Evolutionary conservation across 2,329 filamentous ascomycete genomes (phyloP).

Genomic region (Neocucurbitaria cava): DNA sequence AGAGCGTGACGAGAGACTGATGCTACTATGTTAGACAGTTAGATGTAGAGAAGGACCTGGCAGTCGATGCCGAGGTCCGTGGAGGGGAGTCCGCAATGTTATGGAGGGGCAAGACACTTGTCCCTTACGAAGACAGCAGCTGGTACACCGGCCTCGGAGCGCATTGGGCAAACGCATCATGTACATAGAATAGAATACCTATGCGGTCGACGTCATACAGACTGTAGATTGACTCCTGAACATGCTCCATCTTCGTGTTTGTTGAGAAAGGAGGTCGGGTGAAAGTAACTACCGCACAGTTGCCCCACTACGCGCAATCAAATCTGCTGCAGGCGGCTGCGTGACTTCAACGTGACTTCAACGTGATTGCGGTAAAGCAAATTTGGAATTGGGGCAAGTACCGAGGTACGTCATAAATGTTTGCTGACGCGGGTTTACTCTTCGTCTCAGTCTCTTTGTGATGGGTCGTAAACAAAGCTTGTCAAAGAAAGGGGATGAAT

Average conservation of each 20-base stretch:
- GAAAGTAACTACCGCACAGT: neutral
- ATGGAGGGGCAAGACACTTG: neutral
- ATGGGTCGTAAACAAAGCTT: neutral
- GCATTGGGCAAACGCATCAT: neutral
- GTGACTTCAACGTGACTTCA: neutral
- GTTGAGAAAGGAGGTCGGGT: neutral
- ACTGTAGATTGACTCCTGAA: neutral
- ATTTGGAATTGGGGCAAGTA: too few species aligned
- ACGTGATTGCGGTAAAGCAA: neutral
- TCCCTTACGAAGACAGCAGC: neutral
- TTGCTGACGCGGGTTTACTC: neutral
- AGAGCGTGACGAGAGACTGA: too few species aligned
- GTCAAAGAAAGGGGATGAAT: neutral
- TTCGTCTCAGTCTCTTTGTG: neutral
- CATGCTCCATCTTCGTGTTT: neutral
- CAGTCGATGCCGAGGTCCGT: neutral
- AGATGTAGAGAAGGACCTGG: neutral
- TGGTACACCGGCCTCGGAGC: neutral
- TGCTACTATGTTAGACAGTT: neutral
- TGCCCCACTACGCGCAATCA: neutral
- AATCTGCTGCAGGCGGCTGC: too few species aligned
- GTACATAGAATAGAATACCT: neutral
- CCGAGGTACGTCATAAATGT: neutral
- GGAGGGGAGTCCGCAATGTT: neutral
- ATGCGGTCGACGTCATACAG: neutral